phyloP scores from a whole-genome alignment of 2,329 filamentous ascomycete species.

The Aspergillus novoparasiticus region DNA sequence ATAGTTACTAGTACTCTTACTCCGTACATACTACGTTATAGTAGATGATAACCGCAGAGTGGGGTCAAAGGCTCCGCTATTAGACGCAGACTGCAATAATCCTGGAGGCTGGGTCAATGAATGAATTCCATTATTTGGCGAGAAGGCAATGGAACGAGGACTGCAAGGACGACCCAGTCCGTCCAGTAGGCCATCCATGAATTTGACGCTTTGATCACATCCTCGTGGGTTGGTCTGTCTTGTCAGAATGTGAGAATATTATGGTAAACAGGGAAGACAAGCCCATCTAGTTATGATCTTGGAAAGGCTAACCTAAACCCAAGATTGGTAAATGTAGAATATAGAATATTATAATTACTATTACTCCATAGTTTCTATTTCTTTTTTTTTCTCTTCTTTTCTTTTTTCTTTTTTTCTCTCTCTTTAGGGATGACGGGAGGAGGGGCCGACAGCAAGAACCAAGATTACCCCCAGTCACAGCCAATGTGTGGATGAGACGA shows the following conservation, averaged over 20 bases:
- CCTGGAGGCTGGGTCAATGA: constrained; percentile 24
- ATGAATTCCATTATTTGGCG: constrained; percentile 15
- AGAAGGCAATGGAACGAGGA: constrained; percentile 17
- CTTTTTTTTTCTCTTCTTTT: background rate
- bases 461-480: background rate
- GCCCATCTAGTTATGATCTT: too few species aligned
- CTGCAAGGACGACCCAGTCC: constrained; percentile 10
- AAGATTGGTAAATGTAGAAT: too few species aligned
- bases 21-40: background rate
- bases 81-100: constrained; percentile 26
- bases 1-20: background rate
- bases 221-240: background rate
- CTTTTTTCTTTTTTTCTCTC: background rate
- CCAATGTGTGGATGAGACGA: background rate
- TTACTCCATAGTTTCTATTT: too few species aligned
- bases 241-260: background rate
- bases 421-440: background rate
- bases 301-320: too few species aligned
- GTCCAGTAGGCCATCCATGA: background rate
- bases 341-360: too few species aligned
- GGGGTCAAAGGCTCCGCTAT: constrained; percentile 23
- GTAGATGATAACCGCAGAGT: constrained; percentile 26
- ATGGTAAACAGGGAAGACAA: background rate
- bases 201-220: background rate
- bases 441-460: background rate